Evolutionary conservation across 129 eudicot species (phyloP).

Genomic region (Chrysanthemum seticuspe): DNA sequence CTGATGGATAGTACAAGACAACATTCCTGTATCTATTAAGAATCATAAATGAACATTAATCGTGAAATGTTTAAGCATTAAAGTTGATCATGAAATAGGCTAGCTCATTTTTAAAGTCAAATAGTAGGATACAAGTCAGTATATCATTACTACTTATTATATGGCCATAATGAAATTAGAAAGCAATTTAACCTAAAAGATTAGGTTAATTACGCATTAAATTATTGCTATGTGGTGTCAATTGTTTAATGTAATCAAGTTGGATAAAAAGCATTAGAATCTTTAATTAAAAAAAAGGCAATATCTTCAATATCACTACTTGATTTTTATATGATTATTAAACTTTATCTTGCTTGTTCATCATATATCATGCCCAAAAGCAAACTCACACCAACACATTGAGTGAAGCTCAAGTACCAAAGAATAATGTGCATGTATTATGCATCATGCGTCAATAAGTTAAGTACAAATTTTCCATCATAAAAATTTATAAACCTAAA

Average conservation of each 20-base stretch:
- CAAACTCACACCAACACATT: conserved; percentile 22
- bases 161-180: background rate
- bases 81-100: background rate
- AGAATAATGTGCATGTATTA: conserved; percentile 9
- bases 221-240: conserved; percentile 28
- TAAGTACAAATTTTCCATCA: too few species aligned
- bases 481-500: too few species aligned
- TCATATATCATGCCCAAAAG: conserved; percentile 15
- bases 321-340: conserved; percentile 1
- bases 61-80: background rate
- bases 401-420: conserved; percentile 11
- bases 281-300: conserved; percentile 21
- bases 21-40: too few species aligned
- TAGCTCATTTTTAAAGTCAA: background rate
- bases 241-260: conserved; percentile 16
- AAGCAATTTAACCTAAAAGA: conserved; percentile 10
- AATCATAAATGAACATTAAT: background rate
- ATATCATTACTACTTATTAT: background rate
- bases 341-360: conserved; percentile 9
- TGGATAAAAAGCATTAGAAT: conserved; percentile 19
- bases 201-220: conserved; percentile 21
- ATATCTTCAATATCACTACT: conserved; percentile 32
- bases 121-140: background rate
- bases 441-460: too few species aligned
- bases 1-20: too few species aligned